Conservation (phyloP, 2,329 filamentous ascomycete genomes). For the Neurospora sp. region DNA sequence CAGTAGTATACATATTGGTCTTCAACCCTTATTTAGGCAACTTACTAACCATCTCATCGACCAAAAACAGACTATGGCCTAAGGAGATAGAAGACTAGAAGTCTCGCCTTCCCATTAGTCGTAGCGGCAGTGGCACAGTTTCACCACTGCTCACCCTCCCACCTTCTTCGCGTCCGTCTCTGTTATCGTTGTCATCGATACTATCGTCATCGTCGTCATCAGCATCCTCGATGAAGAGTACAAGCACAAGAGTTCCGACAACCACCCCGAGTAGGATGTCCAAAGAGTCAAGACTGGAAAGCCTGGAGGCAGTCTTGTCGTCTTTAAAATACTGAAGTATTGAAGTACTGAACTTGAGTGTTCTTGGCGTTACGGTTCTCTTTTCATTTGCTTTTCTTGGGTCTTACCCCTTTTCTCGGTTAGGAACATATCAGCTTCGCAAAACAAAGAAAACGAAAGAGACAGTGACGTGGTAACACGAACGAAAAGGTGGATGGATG, state of each 20-base stretch:
- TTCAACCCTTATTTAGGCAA: not conserved
- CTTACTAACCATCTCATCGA: not conserved
- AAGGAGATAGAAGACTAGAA: conserved; percentile 37
- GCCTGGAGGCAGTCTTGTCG: not conserved
- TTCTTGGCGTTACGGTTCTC: not conserved
- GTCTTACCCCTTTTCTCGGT: not conserved
- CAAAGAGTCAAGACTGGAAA: not conserved
- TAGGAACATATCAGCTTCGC: not conserved
- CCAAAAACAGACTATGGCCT: conserved; percentile 50
- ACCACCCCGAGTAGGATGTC: not conserved
- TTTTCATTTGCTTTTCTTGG: not conserved
- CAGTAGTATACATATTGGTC: not conserved
- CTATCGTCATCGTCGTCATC: not conserved
- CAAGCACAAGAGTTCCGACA: not conserved
- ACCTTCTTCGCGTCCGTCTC: not conserved
- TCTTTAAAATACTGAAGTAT: not conserved
- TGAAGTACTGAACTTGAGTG: not conserved
- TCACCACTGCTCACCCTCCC: not conserved
- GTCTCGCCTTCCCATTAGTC: conserved; percentile 15
- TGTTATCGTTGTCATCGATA: not conserved
- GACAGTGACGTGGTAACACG: not conserved
- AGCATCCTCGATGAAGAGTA: not conserved
- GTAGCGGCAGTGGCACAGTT: not conserved
- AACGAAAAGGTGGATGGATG: not conserved
- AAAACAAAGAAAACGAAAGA: not conserved